Evolutionary conservation across 225 moss, liverwort and hornwort species (phyloP).

Genomic region (Rhytidiadelphus loreus): DNA sequence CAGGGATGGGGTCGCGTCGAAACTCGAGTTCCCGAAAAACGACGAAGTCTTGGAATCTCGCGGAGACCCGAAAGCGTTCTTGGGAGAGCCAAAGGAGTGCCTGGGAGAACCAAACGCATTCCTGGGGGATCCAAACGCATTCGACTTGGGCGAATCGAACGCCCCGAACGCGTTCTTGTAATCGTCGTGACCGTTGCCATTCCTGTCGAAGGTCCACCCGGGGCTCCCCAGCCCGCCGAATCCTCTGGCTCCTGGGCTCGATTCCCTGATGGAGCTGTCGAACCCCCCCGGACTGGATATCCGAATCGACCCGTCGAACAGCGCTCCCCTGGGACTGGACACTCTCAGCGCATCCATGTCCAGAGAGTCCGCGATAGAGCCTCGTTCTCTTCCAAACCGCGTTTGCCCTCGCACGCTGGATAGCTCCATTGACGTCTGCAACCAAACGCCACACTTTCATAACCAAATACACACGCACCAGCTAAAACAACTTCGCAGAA

Average conservation of each 20-base stretch:
- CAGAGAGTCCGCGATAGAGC: conserved; percentile 26
- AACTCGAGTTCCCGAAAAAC: conserved; percentile 26
- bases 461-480: background rate
- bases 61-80: conserved; percentile 19
- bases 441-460: background rate
- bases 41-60: conserved; percentile 20
- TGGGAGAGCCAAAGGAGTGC: conserved; percentile 34
- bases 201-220: conserved; percentile 43
- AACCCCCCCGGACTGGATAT: conserved; percentile 45
- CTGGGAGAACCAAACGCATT: conserved; percentile 35
- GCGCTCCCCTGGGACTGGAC: conserved; percentile 38
- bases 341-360: conserved; percentile 33
- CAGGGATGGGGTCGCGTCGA: conserved; percentile 31
- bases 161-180: conserved; percentile 40
- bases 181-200: conserved; percentile 37
- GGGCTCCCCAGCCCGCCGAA: conserved; percentile 47
- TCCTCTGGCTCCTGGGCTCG: conserved; percentile 38
- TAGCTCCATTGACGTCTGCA: conserved; percentile 37
- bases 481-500: background rate
- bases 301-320: conserved; percentile 48
- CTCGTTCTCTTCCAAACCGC: conserved; percentile 33
- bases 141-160: conserved; percentile 42
- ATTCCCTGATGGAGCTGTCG: conserved; percentile 37
- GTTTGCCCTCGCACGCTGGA: conserved; percentile 24
- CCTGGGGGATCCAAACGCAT: conserved; percentile 35